phyloP scores from a whole-genome alignment of 2,329 filamentous ascomycete genomes.

The Neofusicoccum laricinum region DNA sequence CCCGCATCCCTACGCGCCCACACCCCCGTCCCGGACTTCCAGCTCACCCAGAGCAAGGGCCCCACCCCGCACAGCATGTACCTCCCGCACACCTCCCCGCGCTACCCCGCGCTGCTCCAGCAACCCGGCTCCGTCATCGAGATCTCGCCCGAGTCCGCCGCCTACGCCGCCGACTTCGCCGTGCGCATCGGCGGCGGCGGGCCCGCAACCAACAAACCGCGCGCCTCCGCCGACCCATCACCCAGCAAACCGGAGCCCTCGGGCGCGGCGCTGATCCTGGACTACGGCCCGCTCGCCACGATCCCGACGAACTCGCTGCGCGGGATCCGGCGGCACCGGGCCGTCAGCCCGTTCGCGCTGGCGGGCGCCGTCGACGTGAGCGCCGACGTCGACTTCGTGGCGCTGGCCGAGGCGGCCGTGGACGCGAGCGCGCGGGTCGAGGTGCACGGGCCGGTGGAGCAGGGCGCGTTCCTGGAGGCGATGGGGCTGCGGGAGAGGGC shows the following conservation, averaged over 20 bases:
- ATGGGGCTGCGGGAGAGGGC: constrained; percentile 85
- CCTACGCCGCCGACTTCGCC: constrained; percentile 80
- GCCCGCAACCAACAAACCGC: too few species aligned
- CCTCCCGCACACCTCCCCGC: constrained; percentile 75
- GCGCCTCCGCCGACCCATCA: too few species aligned
- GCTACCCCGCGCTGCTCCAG: constrained; percentile 73
- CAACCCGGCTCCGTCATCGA: constrained; percentile 73
- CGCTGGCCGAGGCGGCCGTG: constrained; percentile 77
- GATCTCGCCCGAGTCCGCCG: constrained; percentile 80
- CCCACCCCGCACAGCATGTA: constrained; percentile 81
- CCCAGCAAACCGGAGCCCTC: too few species aligned
- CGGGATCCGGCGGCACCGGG: constrained; percentile 75
- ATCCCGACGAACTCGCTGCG: constrained; percentile 88
- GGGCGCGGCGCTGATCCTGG: constrained; percentile 90
- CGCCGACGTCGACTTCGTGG: constrained; percentile 90
- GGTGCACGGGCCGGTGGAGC: constrained; percentile 86
- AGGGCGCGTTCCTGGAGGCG: constrained; percentile 71
- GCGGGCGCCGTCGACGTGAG: constrained; percentile 85
- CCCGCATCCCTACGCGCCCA: constrained; percentile 18
- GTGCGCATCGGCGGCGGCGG: constrained; percentile 81
- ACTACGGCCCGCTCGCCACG: constrained; percentile 79
- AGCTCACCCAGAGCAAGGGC: constrained; percentile 72
- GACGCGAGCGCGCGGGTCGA: constrained; percentile 76
- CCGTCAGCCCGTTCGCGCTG: constrained; percentile 73
- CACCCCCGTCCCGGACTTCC: constrained; percentile 67